Evolutionary conservation across 75 land plant species (phyloP), one percentile per base, ranked within the genome.

Genomic region (Azolla pinnata): DNA sequence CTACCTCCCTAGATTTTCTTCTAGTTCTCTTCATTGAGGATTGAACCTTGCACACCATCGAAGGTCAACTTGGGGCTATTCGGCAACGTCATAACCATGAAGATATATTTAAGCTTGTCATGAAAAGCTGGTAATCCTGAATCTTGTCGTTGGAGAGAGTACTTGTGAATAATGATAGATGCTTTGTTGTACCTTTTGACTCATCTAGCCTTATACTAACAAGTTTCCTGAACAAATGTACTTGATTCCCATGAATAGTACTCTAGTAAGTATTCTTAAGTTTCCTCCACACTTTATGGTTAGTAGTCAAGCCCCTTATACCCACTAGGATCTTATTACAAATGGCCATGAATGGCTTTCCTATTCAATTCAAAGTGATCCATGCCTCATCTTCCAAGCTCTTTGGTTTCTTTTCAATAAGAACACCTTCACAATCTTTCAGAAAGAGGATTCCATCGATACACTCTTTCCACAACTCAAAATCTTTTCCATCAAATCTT

Each of bases 31-130:
- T 38, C 14, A 38, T 38, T 38, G 42, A 38, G 42, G 14, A 38
- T 14, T 8, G 42, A 38, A 38, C 42, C 42, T 38, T 14, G 7
- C 42, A 38, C 14, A 38, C 42, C 42, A 7, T 38, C 42, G 14
- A 38, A 38, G 42, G 42, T 38, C 42, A 38, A 38, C 42, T 38
- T 38, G 42, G 42, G 42, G 42, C 42, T 38, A 7, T 38, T 38
- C 14, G 42, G 14, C 42, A 38, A 38, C 14, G 42, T 8, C 7
- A 38, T 8, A 38, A 38, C 14, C 7, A 38, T 38, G 42, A 8
- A 8, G 7, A 7, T 14, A 8, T 8, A 7, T 8, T 8, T 38
- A 8, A 14, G 14, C 12, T 8, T 14, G 14, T 8, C 14, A 14
- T 38, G 12, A 38, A 8, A 38, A 38, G 7, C 42, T 38, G 14